phyloP scores from a whole-genome alignment of 768 basidiomycete species.

The Boletus vermiculosoides region DNA sequence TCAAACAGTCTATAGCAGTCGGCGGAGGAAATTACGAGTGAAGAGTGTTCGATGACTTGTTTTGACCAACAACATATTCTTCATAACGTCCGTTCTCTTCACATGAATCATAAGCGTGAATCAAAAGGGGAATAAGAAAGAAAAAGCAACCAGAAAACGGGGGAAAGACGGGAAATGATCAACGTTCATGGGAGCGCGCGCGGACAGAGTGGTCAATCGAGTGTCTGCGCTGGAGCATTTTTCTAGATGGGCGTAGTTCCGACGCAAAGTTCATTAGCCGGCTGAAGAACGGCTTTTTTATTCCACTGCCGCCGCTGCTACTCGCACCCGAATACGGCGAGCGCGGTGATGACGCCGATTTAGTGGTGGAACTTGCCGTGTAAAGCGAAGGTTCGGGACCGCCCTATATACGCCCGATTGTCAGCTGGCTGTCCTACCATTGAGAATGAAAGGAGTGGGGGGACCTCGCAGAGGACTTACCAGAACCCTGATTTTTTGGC shows the following conservation, averaged over 20 bases:
- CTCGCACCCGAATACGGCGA: slow-evolving; percentile 33
- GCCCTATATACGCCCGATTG: slow-evolving; percentile 35
- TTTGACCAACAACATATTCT: slow-evolving; percentile 9
- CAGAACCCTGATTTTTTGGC: slow-evolving; percentile 74
- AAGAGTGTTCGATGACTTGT: slow-evolving; percentile 6
- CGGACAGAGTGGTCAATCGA: slow-evolving; percentile 40
- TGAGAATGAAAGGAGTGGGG: slow-evolving; percentile 6
- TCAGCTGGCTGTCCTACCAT: slow-evolving; percentile 23
- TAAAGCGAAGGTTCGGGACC: slow-evolving; percentile 50
- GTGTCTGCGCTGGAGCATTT: slow-evolving; percentile 49
- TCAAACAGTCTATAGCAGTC: slow-evolving; percentile 24
- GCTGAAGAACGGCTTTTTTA: slow-evolving; percentile 61
- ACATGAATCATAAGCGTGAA: slow-evolving; percentile 5
- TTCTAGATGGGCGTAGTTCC: slow-evolving; percentile 42
- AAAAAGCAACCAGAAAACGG: background rate
- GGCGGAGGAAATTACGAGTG: slow-evolving; percentile 8
- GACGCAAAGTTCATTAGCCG: slow-evolving; percentile 54
- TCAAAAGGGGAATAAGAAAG: background rate
- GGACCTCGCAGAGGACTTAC: slow-evolving; percentile 44
- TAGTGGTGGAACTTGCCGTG: slow-evolving; percentile 58
- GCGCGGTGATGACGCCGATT: slow-evolving; percentile 52
- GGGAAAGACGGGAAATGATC: background rate
- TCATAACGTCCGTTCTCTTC: background rate
- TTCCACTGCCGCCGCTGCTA: slow-evolving; percentile 23
- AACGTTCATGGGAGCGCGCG: slow-evolving; percentile 23